phyloP scores from a whole-genome alignment of 768 basidiomycete genomes.

The Cytidiella melzeri region DNA sequence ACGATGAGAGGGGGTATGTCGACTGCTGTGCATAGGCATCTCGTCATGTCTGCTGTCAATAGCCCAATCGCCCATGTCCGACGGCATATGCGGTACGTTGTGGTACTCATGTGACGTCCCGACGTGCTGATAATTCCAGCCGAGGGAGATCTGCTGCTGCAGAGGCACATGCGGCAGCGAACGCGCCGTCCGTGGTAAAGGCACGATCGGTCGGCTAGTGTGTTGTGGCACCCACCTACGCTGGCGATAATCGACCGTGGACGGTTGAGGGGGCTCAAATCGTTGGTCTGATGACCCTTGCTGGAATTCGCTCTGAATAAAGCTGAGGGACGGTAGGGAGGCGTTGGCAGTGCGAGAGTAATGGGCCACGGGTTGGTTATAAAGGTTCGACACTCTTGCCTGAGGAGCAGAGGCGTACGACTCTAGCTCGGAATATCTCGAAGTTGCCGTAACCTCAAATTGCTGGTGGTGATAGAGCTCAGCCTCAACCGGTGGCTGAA shows the following conservation, averaged over 20 bases:
- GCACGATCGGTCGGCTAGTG: not conserved
- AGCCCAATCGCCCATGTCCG: slow-evolving; percentile 1
- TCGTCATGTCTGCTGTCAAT: not conserved
- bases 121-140: not conserved
- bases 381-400: not conserved
- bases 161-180: not conserved
- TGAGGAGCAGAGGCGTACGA: too few relatives aligned
- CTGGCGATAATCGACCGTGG: not conserved
- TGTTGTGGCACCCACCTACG: not conserved
- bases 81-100: not conserved
- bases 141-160: not conserved
- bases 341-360: not conserved
- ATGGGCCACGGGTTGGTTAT: not conserved
- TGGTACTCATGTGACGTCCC: not conserved
- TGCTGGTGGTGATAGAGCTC: not conserved
- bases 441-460: not conserved
- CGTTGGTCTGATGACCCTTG: not conserved
- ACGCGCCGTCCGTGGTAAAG: not conserved
- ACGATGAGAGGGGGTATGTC: not conserved
- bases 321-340: not conserved
- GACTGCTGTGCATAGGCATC: not conserved
- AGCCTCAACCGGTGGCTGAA: not conserved
- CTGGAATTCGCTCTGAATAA: not conserved
- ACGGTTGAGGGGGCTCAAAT: not conserved
- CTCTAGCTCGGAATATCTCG: not conserved